Conservation (phyloP, 441 rosid species). For the Daphne laureola region DNA sequence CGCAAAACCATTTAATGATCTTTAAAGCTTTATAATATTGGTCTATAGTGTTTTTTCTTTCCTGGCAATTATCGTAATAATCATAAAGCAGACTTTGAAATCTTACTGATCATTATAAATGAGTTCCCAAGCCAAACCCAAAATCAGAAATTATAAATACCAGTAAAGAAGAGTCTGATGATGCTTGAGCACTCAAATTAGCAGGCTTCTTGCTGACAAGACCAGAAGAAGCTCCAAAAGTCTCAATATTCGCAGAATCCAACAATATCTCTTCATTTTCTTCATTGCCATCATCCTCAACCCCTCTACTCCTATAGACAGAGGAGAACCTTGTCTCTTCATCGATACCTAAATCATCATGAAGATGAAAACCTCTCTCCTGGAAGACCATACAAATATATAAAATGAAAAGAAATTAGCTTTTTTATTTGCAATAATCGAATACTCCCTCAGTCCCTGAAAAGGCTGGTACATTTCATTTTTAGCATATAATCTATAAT, state of each 20-base stretch:
- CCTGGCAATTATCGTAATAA: too few species aligned
- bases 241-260: slow-evolving; percentile 51
- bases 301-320: slow-evolving; percentile 40
- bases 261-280: slow-evolving; percentile 59
- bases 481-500: too few species aligned
- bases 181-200: slow-evolving; percentile 34
- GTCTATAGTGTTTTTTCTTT: too few species aligned
- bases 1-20: too few species aligned
- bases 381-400: slow-evolving; percentile 27
- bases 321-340: slow-evolving; percentile 91
- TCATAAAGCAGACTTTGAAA: not conserved
- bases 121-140: not conserved
- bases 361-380: slow-evolving; percentile 78
- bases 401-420: slow-evolving; percentile 7
- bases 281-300: slow-evolving; percentile 78
- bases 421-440: too few species aligned
- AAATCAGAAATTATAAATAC: slow-evolving; percentile 27
- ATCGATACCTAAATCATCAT: slow-evolving; percentile 53
- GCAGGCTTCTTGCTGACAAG: slow-evolving; percentile 28
- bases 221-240: slow-evolving; percentile 56
- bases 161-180: slow-evolving; percentile 43
- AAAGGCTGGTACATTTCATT: too few species aligned
- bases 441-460: too few species aligned
- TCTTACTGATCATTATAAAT: slow-evolving; percentile 1
- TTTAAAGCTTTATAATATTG: too few species aligned